phyloP scores from a whole-genome alignment of 2,329 filamentous ascomycete species.

The Beauveria brongniartii region DNA sequence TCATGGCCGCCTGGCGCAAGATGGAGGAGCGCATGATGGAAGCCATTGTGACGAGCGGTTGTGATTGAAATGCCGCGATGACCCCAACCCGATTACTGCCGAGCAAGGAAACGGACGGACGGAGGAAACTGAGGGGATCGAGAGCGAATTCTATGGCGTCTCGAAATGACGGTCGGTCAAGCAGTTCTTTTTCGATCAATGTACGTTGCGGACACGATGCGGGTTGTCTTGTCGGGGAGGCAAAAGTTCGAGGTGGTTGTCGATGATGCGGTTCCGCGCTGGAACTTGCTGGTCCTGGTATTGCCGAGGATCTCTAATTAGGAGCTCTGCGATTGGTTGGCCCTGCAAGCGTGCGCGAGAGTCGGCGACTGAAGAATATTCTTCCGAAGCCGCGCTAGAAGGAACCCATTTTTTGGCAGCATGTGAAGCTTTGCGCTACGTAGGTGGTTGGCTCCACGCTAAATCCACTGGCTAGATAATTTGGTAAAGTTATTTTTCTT shows the following conservation, averaged over 20 bases:
- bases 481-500: not conserved
- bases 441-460: not conserved
- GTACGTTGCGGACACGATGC: not conserved
- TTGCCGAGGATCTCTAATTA: constrained; percentile 47
- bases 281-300: constrained; percentile 16
- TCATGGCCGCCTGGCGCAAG: constrained; percentile 44
- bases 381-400: constrained; percentile 12
- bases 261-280: not conserved
- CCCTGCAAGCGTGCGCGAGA: constrained; percentile 15
- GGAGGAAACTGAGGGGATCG: not conserved
- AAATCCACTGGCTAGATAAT: not conserved
- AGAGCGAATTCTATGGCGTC: not conserved
- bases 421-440: constrained; percentile 20
- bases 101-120: not conserved
- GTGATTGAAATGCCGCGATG: constrained; percentile 3
- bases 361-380: constrained; percentile 22
- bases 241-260: constrained; percentile 13
- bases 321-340: constrained; percentile 35
- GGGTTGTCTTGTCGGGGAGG: constrained; percentile 3
- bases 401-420: not conserved
- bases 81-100: constrained; percentile 9
- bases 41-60: constrained; percentile 37
- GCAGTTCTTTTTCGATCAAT: not conserved
- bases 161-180: not conserved
- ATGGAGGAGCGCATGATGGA: constrained; percentile 47